phyloP scores from a whole-genome alignment of 228 moss, liverwort and hornwort genomes.

The Sphagnum magellanicum region DNA sequence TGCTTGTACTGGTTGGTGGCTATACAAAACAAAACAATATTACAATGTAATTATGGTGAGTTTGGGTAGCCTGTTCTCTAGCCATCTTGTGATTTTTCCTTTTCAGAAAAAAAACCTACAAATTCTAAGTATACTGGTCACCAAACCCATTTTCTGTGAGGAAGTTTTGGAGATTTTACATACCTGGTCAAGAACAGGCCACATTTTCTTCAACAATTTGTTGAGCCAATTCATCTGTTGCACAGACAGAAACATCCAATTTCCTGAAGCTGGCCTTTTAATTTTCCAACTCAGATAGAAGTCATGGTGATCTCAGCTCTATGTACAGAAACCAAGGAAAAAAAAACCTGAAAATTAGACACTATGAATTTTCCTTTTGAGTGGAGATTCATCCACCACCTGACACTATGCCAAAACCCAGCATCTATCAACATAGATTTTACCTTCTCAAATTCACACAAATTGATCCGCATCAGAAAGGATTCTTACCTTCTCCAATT shows the following conservation, averaged over 20 bases:
- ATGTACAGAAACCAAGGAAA: neutral
- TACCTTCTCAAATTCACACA: neutral
- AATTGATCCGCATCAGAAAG: too few relatives aligned
- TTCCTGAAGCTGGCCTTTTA: neutral
- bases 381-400: neutral
- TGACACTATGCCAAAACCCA: neutral
- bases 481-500: too few relatives aligned
- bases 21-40: neutral
- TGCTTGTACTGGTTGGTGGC: neutral
- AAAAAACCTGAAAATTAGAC: neutral
- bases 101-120: neutral
- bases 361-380: neutral
- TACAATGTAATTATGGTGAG: too few relatives aligned
- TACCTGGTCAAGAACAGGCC: constrained; percentile 90
- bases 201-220: constrained; percentile 47
- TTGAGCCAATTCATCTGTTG: constrained; percentile 84
- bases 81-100: neutral
- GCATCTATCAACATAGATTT: neutral
- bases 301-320: neutral
- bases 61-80: neutral
- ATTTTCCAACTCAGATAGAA: too few relatives aligned
- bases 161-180: too few relatives aligned
- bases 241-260: constrained; percentile 5
- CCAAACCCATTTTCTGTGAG: neutral
- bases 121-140: neutral